phyloP scores from a whole-genome alignment of 2,329 filamentous ascomycete species.

The Penicillium freii region DNA sequence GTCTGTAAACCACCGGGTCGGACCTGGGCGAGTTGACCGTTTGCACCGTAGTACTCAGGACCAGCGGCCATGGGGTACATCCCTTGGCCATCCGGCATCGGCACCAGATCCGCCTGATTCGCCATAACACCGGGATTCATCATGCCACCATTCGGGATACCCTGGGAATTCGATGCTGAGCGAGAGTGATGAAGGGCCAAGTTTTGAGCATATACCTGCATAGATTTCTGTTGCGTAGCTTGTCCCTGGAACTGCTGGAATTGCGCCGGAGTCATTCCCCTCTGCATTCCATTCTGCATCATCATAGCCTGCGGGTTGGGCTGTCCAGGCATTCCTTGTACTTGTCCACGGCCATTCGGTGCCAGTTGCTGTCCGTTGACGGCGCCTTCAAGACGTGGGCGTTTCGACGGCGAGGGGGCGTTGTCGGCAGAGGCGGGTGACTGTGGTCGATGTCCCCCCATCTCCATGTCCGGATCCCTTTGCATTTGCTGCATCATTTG shows the following conservation, averaged over 20 bases:
- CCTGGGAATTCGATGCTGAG: slow-evolving; percentile 75
- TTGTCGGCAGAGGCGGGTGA: slow-evolving; percentile 83
- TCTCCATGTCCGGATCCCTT: slow-evolving; percentile 81
- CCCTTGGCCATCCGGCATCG: slow-evolving; percentile 62
- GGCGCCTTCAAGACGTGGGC: slow-evolving; percentile 72
- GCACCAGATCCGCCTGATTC: slow-evolving; percentile 79
- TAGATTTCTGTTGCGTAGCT: slow-evolving; percentile 72
- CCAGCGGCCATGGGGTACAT: slow-evolving; percentile 41
- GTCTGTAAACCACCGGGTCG: slow-evolving; percentile 40
- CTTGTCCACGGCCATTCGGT: slow-evolving; percentile 67
- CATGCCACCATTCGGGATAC: slow-evolving; percentile 72
- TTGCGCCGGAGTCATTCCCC: slow-evolving; percentile 70
- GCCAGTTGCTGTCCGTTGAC: slow-evolving; percentile 78
- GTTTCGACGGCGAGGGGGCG: slow-evolving; percentile 87
- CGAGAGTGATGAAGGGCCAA: slow-evolving; percentile 76
- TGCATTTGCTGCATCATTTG: slow-evolving; percentile 78
- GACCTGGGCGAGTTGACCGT: slow-evolving; percentile 54
- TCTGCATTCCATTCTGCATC: slow-evolving; percentile 67
- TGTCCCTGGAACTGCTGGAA: slow-evolving; percentile 64
- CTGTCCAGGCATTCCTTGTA: slow-evolving; percentile 69
- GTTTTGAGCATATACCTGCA: slow-evolving; percentile 82
- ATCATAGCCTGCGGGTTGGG: slow-evolving; percentile 55
- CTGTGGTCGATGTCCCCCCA: slow-evolving; percentile 73
- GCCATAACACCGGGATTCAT: slow-evolving; percentile 64
- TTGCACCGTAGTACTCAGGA: slow-evolving; percentile 57